These are phyloP conservation scores for Fraxinus anomala DNA, from an alignment of 257 asterid species.

Conservation along the genomic window DNA sequence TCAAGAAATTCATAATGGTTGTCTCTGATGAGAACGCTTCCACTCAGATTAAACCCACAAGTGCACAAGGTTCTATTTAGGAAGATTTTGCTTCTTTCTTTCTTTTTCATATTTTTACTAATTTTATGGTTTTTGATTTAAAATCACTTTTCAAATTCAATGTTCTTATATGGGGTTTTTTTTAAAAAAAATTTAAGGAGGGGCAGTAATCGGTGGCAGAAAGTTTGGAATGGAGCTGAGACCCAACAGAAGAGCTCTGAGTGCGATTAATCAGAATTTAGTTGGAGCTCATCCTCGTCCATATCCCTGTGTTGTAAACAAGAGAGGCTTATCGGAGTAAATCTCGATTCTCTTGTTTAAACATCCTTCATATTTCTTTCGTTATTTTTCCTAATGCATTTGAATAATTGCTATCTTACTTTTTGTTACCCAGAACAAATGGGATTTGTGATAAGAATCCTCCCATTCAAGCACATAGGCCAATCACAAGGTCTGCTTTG, in stretches of 20 bases:
- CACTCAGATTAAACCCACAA: constrained; percentile 43
- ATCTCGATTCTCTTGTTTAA: constrained; percentile 30
- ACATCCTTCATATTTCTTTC: not conserved
- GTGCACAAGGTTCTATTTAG: constrained; percentile 44
- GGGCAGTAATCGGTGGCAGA: constrained; percentile 47
- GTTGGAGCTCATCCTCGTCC: constrained; percentile 44
- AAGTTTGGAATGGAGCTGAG: constrained; percentile 66
- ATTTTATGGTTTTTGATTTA: not conserved
- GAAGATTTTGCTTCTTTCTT: not conserved
- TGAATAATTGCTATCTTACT: not conserved
- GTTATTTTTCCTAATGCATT: not conserved
- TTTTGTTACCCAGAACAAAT: constrained; percentile 47
- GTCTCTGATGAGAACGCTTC: constrained; percentile 57
- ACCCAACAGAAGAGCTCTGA: constrained; percentile 61
- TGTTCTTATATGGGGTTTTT: not conserved
- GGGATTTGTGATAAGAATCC: constrained; percentile 53
- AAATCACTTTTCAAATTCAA: constrained; percentile 10
- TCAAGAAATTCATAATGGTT: constrained; percentile 42
- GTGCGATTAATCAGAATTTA: constrained; percentile 63
- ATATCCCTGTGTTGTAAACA: constrained; percentile 48
- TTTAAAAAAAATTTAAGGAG: constrained; percentile 47
- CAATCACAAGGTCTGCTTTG: constrained; percentile 64
- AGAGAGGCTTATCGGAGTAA: constrained; percentile 73
- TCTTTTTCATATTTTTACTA: not conserved
- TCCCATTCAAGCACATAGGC: constrained; percentile 52